Percentiles rank a stretch among this genome's conserved stretches.
phyloP scores from a whole-genome alignment of 768 basidiomycete genomes.

The Wakefieldia striispora region DNA sequence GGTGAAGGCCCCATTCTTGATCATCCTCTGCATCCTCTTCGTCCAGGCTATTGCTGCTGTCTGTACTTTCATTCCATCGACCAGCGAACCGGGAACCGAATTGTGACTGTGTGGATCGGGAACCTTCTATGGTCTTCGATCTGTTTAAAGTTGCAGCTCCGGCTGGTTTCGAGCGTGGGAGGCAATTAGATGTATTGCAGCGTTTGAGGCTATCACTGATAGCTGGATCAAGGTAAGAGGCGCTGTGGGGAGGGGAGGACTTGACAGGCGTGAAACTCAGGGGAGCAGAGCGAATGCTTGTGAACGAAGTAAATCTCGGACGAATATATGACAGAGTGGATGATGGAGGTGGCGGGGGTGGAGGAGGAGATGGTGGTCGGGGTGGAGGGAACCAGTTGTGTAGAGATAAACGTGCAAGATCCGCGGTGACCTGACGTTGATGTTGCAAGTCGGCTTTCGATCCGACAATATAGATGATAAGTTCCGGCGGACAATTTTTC shows the following conservation, averaged over 20 bases:
- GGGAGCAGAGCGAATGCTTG: constrained; percentile 63
- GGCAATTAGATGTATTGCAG: constrained; percentile 46
- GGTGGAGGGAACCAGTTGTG: constrained; percentile 89
- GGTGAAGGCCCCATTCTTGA: constrained; percentile 73
- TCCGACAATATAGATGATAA: constrained; percentile 94
- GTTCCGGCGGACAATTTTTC: constrained; percentile 84
- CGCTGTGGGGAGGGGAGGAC: constrained; percentile 52
- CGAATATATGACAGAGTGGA: constrained; percentile 37
- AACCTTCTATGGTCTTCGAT: constrained; percentile 37
- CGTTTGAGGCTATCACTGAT: constrained; percentile 52
- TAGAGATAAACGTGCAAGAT: constrained; percentile 78
- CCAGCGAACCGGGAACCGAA: constrained; percentile 52
- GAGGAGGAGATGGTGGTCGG: constrained; percentile 61
- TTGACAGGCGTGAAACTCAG: constrained; percentile 42
- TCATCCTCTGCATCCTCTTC: constrained; percentile 58
- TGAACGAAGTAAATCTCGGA: constrained; percentile 36
- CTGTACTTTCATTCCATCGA: constrained; percentile 55
- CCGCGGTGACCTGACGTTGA: constrained; percentile 74
- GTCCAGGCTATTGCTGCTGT: constrained; percentile 65
- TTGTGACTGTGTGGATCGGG: constrained; percentile 48
- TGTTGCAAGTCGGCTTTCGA: constrained; percentile 81
- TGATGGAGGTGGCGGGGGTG: constrained; percentile 52
- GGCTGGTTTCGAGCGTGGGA: constrained; percentile 51
- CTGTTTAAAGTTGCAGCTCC: constrained; percentile 32
- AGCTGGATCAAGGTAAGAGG: constrained; percentile 63